phyloP scores from a whole-genome alignment of 2,329 filamentous ascomycete species.

The Pseudogymnoascus sp. region DNA sequence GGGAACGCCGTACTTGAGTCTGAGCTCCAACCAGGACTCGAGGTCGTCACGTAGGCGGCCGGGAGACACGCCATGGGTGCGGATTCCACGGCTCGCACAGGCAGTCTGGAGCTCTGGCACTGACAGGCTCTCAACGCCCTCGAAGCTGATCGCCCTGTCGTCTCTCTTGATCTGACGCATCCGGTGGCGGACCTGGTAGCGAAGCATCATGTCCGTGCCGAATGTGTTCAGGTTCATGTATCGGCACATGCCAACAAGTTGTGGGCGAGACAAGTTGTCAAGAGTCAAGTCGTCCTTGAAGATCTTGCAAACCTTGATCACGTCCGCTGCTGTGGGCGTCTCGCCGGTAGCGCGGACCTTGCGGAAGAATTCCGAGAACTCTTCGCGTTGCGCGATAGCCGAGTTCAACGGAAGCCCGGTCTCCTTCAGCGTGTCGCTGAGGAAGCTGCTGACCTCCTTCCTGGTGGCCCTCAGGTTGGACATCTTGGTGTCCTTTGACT shows the following conservation, averaged over 20 bases:
- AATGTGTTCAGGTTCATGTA: constrained; percentile 98
- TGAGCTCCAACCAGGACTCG: constrained; percentile 86
- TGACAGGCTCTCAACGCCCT: constrained; percentile 89
- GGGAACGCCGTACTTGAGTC: constrained; percentile 89
- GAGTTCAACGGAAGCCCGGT: constrained; percentile 84
- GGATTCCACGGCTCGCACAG: constrained; percentile 83
- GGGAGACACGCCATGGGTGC: constrained; percentile 86
- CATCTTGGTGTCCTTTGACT: constrained; percentile 83
- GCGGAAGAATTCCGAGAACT: constrained; percentile 94
- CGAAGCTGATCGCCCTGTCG: constrained; percentile 86
- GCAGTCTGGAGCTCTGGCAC: constrained; percentile 88
- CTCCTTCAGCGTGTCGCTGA: constrained; percentile 82
- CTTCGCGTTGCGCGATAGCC: constrained; percentile 79
- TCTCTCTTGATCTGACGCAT: constrained; percentile 99
- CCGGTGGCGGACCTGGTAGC: constrained; percentile 91
- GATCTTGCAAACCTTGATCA: constrained; percentile 98
- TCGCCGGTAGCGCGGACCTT: constrained; percentile 91
- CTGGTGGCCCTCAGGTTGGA: constrained; percentile 72
- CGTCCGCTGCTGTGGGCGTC: constrained; percentile 76
- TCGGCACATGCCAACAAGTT: constrained; percentile 93
- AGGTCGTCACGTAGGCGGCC: constrained; percentile 82
- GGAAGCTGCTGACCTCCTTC: constrained; percentile 87
- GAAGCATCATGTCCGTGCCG: constrained; percentile 94
- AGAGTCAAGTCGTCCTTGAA: constrained; percentile 97
- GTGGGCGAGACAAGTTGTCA: constrained; percentile 91